Evolutionary conservation across 805 yeast genomes (phyloP), one percentile per base, ranked within the genome.

Genomic region (Lipomyces japonicus): DNA sequence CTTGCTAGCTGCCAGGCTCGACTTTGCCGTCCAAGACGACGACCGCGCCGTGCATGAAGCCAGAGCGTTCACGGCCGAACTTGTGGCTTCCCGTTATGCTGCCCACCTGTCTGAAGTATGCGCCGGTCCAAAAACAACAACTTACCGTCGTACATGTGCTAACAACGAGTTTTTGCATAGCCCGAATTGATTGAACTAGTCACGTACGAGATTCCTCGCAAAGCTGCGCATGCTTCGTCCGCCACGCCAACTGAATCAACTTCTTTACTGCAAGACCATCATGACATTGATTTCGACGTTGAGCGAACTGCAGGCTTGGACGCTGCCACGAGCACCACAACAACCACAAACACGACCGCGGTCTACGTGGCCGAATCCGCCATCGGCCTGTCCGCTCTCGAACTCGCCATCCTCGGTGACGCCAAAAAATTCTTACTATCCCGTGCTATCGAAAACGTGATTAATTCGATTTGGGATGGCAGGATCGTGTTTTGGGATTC

Each of bases 401-500:
- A 63, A 23, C 32, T 62, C n/a, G 66, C 66, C 2, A 53, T 62
- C 9, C 41, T 62, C n/a, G 60, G 57, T 14, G 59, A 52, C n/a
- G 67, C 67, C 1, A 54, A 58, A 39, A 59, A 62, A 36, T 66
- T 66, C 36, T 48, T 66, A 16, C 45, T 61, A 12, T 52, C 67
- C 1, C 57, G 60, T 3, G 56, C 66, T 1, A 61, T 66, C 21
- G 62, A 63, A 40, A 46, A 63, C 18, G 54, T 66, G 10, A 47
- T 66, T 19, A 36, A 50, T 14, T 59, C 62, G 2, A 57, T 66
- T 10, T 66, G 69, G 69, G 58, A 53, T 14, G 69, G 69, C 12
- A 50, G 58, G n/a, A 63, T 66, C 36, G 68, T 66, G 24, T 65
- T 64, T 32, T 66, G 70, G 70, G 61, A 65, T 35, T 53, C 50